Evolutionary conservation across 176 grass and related monocot genomes (phyloP).

Genomic region (Cocos nucifera): DNA sequence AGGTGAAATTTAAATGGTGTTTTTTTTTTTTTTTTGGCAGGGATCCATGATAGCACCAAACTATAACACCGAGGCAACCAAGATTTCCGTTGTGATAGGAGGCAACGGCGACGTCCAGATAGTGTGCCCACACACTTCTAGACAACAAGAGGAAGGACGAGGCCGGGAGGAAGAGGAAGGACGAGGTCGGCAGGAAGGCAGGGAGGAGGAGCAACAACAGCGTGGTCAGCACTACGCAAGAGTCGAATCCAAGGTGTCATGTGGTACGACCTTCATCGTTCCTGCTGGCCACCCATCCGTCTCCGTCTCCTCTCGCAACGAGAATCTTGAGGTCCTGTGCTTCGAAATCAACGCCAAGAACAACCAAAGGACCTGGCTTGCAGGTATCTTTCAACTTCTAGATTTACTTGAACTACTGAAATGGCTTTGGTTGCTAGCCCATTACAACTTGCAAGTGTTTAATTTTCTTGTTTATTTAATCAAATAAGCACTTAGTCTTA

Average conservation of each 20-base stretch:
- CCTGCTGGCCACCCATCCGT: constrained; percentile 59
- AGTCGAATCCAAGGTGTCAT: constrained; percentile 21
- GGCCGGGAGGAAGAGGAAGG: too few relatives aligned
- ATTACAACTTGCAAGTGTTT: too few relatives aligned
- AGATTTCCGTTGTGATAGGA: constrained; percentile 38
- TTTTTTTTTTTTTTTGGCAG: constrained; percentile 25
- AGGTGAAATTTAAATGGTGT: neutral
- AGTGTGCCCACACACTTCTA: too few relatives aligned
- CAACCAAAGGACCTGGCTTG: constrained; percentile 65
- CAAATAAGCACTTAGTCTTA: too few relatives aligned
- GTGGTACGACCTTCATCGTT: constrained; percentile 45
- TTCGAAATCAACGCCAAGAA: constrained; percentile 48
- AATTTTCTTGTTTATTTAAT: too few relatives aligned
- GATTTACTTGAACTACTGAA: too few relatives aligned
- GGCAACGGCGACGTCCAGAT: constrained; percentile 9
- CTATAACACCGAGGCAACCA: constrained; percentile 52
- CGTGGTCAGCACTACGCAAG: constrained; percentile 31
- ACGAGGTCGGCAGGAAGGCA: neutral
- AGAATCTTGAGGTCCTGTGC: constrained; percentile 58
- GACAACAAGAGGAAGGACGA: too few relatives aligned
- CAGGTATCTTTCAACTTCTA: constrained; percentile 14
- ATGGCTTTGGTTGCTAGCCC: too few relatives aligned
- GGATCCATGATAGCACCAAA: constrained; percentile 65
- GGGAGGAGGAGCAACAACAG: neutral
- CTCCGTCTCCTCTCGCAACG: constrained; percentile 24